Evolutionary conservation across 306 rosid genomes (phyloP).

Genomic region (Gillenia trifoliata): DNA sequence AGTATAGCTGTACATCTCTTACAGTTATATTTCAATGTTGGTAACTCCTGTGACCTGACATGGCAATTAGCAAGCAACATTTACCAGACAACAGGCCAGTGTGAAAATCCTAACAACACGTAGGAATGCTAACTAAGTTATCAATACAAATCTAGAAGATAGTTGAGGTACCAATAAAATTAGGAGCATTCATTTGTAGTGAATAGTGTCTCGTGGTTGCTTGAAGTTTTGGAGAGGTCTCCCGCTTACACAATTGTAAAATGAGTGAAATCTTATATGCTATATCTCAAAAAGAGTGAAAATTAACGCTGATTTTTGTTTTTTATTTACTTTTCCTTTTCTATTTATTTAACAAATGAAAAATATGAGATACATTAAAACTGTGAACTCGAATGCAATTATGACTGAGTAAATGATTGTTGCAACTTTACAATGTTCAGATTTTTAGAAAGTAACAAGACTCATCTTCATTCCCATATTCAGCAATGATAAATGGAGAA

Average conservation of each 20-base stretch:
- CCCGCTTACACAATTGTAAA: not conserved
- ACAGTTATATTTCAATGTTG: not conserved
- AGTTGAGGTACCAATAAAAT: constrained; percentile 21
- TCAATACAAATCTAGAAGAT: not conserved
- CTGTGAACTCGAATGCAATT: not conserved
- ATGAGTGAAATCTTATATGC: constrained; percentile 24
- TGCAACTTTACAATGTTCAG: not conserved
- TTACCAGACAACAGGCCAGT: not conserved
- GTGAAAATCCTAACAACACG: not conserved
- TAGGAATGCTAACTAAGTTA: not conserved
- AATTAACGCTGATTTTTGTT: not conserved
- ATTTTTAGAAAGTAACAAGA: not conserved
- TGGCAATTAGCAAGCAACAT: not conserved
- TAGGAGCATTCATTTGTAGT: constrained; percentile 28
- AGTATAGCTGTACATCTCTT: not conserved
- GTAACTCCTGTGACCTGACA: not conserved
- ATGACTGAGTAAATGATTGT: not conserved
- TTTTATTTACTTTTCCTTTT: not conserved
- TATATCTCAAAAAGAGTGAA: constrained; percentile 16
- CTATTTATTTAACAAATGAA: not conserved
- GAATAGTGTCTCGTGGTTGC: constrained; percentile 26
- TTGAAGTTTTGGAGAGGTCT: constrained; percentile 30
- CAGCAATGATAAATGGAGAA: not conserved
- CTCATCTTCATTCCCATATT: not conserved
- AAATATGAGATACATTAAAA: not conserved